These are phyloP conservation scores for Aspergillus sp. DNA, from an alignment of 2,329 filamentous ascomycete species.

Conservation along the genomic window DNA sequence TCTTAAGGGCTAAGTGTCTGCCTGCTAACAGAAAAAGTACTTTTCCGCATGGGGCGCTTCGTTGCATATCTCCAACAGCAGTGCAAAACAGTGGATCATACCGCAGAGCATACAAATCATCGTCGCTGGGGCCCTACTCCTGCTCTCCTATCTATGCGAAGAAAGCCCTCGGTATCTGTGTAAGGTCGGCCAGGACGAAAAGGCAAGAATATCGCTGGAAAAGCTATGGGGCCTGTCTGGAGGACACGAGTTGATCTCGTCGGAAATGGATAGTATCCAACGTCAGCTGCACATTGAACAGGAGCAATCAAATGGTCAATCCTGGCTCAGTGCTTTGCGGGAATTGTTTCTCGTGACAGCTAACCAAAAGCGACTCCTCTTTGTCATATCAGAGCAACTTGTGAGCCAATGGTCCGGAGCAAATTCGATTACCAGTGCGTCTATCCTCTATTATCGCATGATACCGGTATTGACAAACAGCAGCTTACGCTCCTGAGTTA, in stretches of 20 bases:
- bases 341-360: constrained; percentile 51
- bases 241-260: background rate
- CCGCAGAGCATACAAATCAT: constrained; percentile 67
- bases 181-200: constrained; percentile 31
- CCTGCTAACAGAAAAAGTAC: constrained; percentile 11
- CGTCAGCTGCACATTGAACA: background rate
- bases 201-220: background rate
- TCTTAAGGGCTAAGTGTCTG: background rate
- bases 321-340: constrained; percentile 2
- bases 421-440: constrained; percentile 58
- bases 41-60: constrained; percentile 39
- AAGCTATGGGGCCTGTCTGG: constrained; percentile 1
- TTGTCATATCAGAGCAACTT: constrained; percentile 60
- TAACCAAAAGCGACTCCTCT: constrained; percentile 63
- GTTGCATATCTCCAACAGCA: constrained; percentile 40
- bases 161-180: constrained; percentile 63
- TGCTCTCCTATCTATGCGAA: constrained; percentile 58
- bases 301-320: background rate
- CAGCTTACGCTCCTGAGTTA: constrained; percentile 59
- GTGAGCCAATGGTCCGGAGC: constrained; percentile 67
- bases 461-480: background rate
- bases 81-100: constrained; percentile 47
- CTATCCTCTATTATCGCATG: background rate
- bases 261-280: constrained; percentile 2
- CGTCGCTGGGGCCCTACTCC: constrained; percentile 60